Evolutionary conservation across 73 alveolate species (phyloP).

Genomic region (Durusdinium trenchii): DNA sequence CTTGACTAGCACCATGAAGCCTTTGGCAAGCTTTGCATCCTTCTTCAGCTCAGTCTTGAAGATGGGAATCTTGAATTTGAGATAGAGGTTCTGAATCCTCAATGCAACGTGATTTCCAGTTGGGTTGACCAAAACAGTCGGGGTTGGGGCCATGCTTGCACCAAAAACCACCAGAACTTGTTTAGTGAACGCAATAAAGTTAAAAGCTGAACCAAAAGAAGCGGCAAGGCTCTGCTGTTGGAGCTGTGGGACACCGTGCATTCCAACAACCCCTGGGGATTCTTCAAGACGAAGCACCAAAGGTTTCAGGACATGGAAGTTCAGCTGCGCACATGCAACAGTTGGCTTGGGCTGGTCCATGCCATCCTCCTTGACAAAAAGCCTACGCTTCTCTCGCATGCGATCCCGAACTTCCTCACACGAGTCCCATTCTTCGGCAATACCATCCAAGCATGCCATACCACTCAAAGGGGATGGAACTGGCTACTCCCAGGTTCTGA

Average conservation of each 20-base stretch:
- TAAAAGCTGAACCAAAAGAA: not conserved
- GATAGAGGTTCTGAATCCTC: not conserved
- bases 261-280: not conserved
- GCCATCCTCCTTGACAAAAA: not conserved
- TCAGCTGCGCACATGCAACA: not conserved
- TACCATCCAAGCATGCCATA: not conserved
- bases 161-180: not conserved
- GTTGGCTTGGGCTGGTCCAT: not conserved
- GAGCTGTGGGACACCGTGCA: not conserved
- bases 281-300: not conserved
- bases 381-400: not conserved
- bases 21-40: not conserved
- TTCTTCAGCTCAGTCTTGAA: not conserved
- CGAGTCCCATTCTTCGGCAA: not conserved
- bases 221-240: not conserved
- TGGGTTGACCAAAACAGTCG: too few species aligned
- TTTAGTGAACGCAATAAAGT: not conserved
- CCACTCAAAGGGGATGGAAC: too few species aligned
- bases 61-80: not conserved
- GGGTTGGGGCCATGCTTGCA: not conserved
- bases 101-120: not conserved
- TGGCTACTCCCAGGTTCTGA: too few species aligned
- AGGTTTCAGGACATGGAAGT: constrained; percentile 1
- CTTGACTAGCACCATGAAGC: not conserved
- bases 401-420: not conserved